Percentiles rank a stretch among this genome's conserved stretches.
phyloP scores from a whole-genome alignment of 352 stramenopile species.

The Saprolegnia diclina region DNA sequence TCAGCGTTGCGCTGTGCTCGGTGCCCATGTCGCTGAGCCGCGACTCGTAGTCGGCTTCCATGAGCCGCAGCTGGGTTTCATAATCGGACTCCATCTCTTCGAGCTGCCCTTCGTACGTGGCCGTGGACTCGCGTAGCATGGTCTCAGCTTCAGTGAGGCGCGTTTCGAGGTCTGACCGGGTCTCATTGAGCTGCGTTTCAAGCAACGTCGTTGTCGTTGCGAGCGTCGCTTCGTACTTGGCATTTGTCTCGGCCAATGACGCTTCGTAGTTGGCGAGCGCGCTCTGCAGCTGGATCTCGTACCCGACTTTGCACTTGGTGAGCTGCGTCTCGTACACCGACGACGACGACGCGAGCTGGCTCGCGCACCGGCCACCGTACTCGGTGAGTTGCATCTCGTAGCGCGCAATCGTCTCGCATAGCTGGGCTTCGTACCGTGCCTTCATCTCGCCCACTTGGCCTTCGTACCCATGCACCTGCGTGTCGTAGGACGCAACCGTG shows the following conservation, averaged over 20 bases:
- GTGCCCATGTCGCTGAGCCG: neutral
- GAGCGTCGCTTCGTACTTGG: slow-evolving; percentile 3
- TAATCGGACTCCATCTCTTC: neutral
- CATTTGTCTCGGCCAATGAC: neutral
- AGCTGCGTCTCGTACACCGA: neutral
- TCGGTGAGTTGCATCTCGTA: neutral
- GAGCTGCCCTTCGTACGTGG: neutral
- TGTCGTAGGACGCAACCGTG: neutral
- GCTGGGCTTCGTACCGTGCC: slow-evolving; percentile 7
- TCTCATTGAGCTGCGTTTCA: neutral
- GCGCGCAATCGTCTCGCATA: neutral
- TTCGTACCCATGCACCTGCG: slow-evolving; percentile 1
- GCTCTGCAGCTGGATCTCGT: slow-evolving; percentile 11
- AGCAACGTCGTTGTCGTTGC: neutral
- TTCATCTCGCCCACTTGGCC: neutral
- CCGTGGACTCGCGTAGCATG: neutral
- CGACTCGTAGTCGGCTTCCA: neutral
- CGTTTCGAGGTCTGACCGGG: neutral
- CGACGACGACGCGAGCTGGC: neutral
- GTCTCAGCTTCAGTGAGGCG: neutral
- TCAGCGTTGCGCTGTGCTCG: neutral
- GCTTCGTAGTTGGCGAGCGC: neutral
- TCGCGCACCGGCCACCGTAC: slow-evolving; percentile 6
- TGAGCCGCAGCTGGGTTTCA: neutral
- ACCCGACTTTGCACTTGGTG: slow-evolving; percentile 7